phyloP scores from a whole-genome alignment of 176 grass and related monocot species.

The Miscanthus lutarioriparius region DNA sequence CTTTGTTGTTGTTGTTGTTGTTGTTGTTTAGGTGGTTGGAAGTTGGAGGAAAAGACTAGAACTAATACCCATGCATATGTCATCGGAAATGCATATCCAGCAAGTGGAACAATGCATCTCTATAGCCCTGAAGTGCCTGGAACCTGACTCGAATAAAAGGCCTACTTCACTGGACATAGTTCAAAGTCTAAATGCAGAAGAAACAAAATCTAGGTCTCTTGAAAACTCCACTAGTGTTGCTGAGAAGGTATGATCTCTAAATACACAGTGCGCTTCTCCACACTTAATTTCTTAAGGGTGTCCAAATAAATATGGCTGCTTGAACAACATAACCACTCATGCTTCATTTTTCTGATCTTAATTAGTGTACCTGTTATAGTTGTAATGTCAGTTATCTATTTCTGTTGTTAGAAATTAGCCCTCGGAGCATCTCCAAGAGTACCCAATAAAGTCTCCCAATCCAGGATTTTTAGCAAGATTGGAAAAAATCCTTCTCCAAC shows the following conservation, averaged over 20 bases:
- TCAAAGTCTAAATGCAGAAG: background rate
- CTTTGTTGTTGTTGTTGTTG: no score
- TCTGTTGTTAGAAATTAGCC: no score
- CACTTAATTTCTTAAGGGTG: background rate
- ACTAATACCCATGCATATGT: background rate
- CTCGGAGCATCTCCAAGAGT: no score
- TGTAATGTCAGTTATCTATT: no score
- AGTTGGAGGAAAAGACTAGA: background rate
- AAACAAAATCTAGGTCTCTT: background rate
- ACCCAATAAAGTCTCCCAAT: no score
- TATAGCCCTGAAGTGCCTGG: background rate
- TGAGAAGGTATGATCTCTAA: background rate
- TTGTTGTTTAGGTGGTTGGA: background rate
- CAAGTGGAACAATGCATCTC: background rate
- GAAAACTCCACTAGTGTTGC: background rate
- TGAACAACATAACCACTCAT: no score
- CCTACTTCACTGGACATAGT: background rate
- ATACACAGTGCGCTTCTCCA: accelerated
- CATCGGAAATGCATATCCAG: background rate
- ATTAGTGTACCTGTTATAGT: no score
- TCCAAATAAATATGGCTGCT: background rate
- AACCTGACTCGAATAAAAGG: background rate
- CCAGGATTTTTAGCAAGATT: no score
- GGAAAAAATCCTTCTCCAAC: no score
- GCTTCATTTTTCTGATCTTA: no score